A percentile compares a stretch with the other conserved stretches of the same genome.
phyloP scores from a whole-genome alignment of 805 yeast species.

The Lachancea meyersii region DNA sequence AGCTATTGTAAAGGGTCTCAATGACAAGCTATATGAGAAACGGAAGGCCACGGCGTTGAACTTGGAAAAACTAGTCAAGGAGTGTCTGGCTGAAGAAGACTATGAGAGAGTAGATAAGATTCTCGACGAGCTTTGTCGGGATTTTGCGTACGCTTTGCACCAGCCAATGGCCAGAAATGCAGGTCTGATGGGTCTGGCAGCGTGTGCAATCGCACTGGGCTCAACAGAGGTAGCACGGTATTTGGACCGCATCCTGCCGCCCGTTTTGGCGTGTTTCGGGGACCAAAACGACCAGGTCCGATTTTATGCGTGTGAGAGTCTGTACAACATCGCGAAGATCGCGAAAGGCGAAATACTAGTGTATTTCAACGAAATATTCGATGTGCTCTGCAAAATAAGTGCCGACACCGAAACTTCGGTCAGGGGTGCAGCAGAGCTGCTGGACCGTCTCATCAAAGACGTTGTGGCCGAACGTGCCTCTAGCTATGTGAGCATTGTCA shows the following conservation, averaged over 20 bases:
- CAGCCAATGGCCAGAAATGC: conserved; percentile 89
- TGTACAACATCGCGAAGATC: conserved; percentile 92
- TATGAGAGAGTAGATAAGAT: conserved; percentile 38
- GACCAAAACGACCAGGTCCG: conserved; percentile 97
- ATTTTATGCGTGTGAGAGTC: conserved; percentile 92
- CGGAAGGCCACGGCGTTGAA: conserved; percentile 73
- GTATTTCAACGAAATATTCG: conserved; percentile 92
- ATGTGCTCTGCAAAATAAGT: conserved; percentile 80
- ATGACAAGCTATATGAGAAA: conserved; percentile 70
- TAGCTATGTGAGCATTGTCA: conserved; percentile 70
- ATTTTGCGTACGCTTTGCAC: conserved; percentile 76
- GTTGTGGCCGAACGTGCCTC: conserved; percentile 93
- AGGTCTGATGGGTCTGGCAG: conserved; percentile 91
- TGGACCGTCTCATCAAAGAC: conserved; percentile 86
- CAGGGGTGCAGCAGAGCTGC: conserved; percentile 88
- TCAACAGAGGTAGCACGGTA: conserved; percentile 74
- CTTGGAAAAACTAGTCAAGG: conserved; percentile 70
- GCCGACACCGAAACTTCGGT: conserved; percentile 90
- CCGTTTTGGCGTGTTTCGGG: conserved; percentile 90
- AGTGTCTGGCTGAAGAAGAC: conserved; percentile 38
- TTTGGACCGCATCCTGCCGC: conserved; percentile 80
- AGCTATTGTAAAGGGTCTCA: conserved; percentile 58
- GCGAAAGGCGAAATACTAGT: conserved; percentile 90
- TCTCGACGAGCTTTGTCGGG: conserved; percentile 69
- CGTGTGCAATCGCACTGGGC: conserved; percentile 91